Evolutionary conservation across 2,329 filamentous ascomycete species (phyloP), one percentile per base, ranked within the genome.

Genomic region (Neopestalotiopsis clavispora): DNA sequence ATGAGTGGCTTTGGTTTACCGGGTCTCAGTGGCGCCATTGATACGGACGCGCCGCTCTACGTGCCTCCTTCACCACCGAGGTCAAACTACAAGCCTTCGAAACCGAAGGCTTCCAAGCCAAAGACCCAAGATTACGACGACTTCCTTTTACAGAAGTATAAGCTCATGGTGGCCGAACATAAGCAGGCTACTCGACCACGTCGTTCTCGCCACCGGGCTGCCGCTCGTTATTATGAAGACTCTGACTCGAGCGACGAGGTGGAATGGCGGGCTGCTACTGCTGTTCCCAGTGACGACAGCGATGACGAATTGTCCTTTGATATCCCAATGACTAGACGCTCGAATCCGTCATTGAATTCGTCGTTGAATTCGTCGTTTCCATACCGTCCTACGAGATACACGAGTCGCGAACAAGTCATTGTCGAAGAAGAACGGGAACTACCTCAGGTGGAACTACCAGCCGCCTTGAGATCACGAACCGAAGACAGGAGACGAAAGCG

Each of bases 301-400:
- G 58, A 56, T n/a, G 67, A 70, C 4, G 69, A 70, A 20, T 10
- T 70, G 23, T 69, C 64, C 3, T 69, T 70, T 34, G 69, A 70
- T 30, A 70, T 70, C 49, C 69, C 68, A 40, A 61, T 66, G 60
- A 30, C 52, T 32, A 42, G 67, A 42, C 67, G 59, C 9, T 42
- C n/a, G 17, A 63, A 58, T 2, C 20, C 34, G 13, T 17, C 52
- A 28, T 34, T 28, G 23, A 28, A 28, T 28, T 28, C 23, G 23
- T 28, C 23, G 23, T 42, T 10, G 17, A 63, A 58, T 2, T 12
- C 34, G 13, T 17, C 52, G 20, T 34, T 23, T 6, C n/a, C 40
- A 14, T 34, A 62, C 42, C 67, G 63, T 34, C 57, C 45, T 17
- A 23, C 40, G 6, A 65, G 42, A 30, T 60, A 67, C 20, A 30